Evolutionary conservation across 78 protist genomes (phyloP), one percentile per base, ranked within the genome.

Genomic region (Bodo saltans): DNA sequence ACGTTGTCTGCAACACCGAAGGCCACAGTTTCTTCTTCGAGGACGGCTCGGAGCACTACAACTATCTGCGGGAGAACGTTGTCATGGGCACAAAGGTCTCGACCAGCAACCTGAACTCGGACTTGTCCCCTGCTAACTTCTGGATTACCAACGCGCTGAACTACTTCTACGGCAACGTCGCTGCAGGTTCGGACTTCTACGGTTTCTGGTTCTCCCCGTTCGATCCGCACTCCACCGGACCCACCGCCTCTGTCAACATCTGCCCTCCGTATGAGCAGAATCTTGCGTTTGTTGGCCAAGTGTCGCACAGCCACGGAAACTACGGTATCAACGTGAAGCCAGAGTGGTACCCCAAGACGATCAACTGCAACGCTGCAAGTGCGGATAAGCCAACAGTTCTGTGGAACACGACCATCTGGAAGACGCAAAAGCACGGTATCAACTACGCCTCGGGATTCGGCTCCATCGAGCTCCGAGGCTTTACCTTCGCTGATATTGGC

Each of bases 91-190:
- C 70, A 68, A 32, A 0, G n/a, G 52, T 0, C 11, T 47, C 79
- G 39, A 3, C n/a, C 28, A 3, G 40, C n/a, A 0, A 72, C 60
- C 85, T 86, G 71, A 42, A 68, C 73, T 1, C 72, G 27, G 89
- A 86, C 52, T 17, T 27, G 38, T 0, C 0, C 35, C 72, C 89
- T 17, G 67, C 85, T 41, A 25, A 30, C 74, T 78, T 79, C 72
- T 86, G 89, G 89, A 32, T 76, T 35, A 35, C 78, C 30, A n/a
- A 52, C 42, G 79, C 89, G 27, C 28, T 0, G 47, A 86, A 86
- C 83, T 2, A 38, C 47, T 32, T 52, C 42, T 8, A 0, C 33
- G 38, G 39, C 85, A 86, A 86, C 74, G 84, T 25, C 35, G 89
- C 89, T 11, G 89, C 71, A 33, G 89, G 89, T 25, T 52, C 73